Base-by-base conservation (phyloP, 2,329 filamentous ascomycete genomes). In the Aspergillus versicolor region DNA sequence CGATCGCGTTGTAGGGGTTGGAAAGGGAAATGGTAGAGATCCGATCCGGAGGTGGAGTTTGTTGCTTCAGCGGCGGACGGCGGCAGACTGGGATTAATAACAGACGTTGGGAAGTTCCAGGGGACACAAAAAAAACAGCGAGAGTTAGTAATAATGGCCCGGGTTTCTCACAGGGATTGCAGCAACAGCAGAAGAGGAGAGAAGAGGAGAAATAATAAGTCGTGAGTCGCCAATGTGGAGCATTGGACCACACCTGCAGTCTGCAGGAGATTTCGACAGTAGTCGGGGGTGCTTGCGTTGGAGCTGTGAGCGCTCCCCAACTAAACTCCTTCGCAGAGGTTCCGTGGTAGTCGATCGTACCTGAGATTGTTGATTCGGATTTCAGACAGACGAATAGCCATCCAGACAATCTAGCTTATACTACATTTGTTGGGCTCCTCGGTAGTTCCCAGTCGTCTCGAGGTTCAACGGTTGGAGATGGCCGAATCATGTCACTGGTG, bases 161-260 rank as follows among this genome's bases (percentile, higher is more conserved):
- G 32, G 30, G 17, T 30, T 38, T 42, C 32, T 42, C 22, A 42
- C 37, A 32, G 38, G 43, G 22, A 42, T 21, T 21, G 44, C 19
- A 17, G 24, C 24, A 32, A 24, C n/a, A 41, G 34, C 37, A 24
- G 42, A 52, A 49, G 46, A 51, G 56, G 40, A 57, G 34, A 48
- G 38, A 59, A 52, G 58, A 58, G 63, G 52, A 59, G 59, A 53
- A 62, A 56, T 30, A 52, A 57, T 54, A 30, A 30, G 27, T 30
- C 27, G 27, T 30, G 27, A 30, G 55, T 46, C 34, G 52, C 45
- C 41, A 52, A 21, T 22, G 53, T 46, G 53, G 53, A 52, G 54
- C 30, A 47, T 22, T 42, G 37, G 27, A 19, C 47, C 30, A 9
- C 30, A 22, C 12, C 37, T 17, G 17, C 37, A 17, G 37, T 17